phyloP scores from a whole-genome alignment of 768 basidiomycete species.

The Pluteus cervinus region DNA sequence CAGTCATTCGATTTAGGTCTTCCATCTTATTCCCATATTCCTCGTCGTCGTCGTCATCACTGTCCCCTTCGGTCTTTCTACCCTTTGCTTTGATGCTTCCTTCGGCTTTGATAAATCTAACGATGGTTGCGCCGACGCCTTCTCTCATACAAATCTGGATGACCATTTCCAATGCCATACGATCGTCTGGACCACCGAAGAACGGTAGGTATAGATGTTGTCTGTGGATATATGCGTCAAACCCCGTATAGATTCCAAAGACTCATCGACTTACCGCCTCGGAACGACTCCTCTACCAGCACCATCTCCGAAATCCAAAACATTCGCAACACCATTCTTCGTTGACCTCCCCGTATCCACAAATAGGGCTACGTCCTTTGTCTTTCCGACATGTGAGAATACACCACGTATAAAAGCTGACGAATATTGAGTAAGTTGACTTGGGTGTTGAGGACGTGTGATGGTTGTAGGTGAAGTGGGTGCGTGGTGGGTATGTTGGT shows the following conservation, averaged over 20 bases:
- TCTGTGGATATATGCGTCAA: no score
- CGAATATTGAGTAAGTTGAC: no score
- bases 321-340: no score
- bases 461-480: no score
- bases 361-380: conserved; percentile 81
- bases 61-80: conserved; percentile 13
- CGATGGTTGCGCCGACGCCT: conserved; percentile 65
- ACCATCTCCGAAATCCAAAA: conserved; percentile 7
- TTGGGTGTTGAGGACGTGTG: no score
- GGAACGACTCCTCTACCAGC: conserved; percentile 9
- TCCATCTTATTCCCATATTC: conserved; percentile 15
- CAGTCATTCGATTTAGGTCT: conserved; percentile 34
- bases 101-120: conserved; percentile 55
- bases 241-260: no score
- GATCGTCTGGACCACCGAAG: conserved; percentile 92
- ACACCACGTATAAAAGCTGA: conserved; percentile 84
- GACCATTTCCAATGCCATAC: conserved; percentile 79
- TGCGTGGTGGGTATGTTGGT: no score
- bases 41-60: conserved; percentile 17
- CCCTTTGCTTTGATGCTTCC: conserved; percentile 2
- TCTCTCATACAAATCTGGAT: conserved; percentile 75
- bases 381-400: conserved; percentile 61
- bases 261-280: no score
- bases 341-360: conserved; percentile 48
- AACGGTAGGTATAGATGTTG: conserved; percentile 84